These are phyloP conservation scores for Penicillium sp. DNA, from an alignment of 2,329 filamentous ascomycete genomes.

Conservation along the genomic window DNA sequence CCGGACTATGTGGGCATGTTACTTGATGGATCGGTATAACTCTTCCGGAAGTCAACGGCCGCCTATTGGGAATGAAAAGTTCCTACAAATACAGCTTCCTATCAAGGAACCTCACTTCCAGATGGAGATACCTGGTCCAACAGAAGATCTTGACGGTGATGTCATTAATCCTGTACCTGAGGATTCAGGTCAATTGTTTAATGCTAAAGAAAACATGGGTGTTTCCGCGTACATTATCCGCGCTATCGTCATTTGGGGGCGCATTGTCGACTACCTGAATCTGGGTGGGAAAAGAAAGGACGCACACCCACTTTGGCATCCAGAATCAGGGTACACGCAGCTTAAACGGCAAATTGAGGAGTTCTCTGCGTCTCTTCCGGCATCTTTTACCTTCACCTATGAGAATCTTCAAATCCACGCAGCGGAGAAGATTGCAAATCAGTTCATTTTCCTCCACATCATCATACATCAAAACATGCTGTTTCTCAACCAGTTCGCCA, in stretches of 20 bases:
- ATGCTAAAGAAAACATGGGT: conserved; percentile 83
- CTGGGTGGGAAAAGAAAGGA: conserved; percentile 83
- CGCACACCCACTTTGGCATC: conserved; percentile 73
- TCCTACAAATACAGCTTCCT: conserved; percentile 83
- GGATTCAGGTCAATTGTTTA: conserved; percentile 63
- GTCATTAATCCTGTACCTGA: conserved; percentile 62
- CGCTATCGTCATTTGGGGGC: conserved; percentile 83
- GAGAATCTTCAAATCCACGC: conserved; percentile 85
- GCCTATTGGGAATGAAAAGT: conserved; percentile 85
- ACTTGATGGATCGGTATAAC: conserved; percentile 96
- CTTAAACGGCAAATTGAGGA: conserved; percentile 71
- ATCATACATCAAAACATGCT: conserved; percentile 84
- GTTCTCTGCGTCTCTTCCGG: conserved; percentile 68
- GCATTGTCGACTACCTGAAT: conserved; percentile 85
- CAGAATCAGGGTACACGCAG: conserved; percentile 71
- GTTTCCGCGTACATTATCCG: conserved; percentile 88
- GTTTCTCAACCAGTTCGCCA: conserved; percentile 85
- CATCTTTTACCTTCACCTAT: conserved; percentile 67
- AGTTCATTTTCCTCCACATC: conserved; percentile 90
- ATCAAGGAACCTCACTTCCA: conserved; percentile 88
- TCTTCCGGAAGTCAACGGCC: conserved; percentile 92
- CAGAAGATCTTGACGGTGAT: conserved; percentile 75
- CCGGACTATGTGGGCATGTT: conserved; percentile 97
- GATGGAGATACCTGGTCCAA: conserved; percentile 84
- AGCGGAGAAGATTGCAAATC: conserved; percentile 81